Base-by-base conservation (phyloP, 83 land plant species). In the Thuja plicata region DNA sequence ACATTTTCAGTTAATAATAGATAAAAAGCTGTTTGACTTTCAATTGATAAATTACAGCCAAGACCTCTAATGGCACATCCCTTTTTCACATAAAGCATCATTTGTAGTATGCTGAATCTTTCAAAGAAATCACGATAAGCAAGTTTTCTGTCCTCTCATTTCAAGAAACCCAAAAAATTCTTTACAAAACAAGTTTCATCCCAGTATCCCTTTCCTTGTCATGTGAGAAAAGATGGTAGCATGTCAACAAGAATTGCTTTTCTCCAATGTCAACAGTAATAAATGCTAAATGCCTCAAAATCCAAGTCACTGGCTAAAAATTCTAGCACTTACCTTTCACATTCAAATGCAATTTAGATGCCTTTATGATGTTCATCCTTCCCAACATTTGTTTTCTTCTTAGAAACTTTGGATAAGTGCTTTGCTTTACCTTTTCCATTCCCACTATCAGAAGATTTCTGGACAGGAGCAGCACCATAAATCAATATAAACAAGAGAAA, bases 331-430 rank as follows among this genome's bases (percentile, higher is more conserved):
- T 48, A 30, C 17, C 52, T 30, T 32, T 84, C 37, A 7, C 8
- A 12, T 46, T 35, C 86, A 84, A 48, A 48, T 46, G 37, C 24
- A 43, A 48, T 32, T 30, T 84, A 30, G 30, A 84, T 50, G 86
- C 37, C 54, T 48, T 84, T 84, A 32, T 30, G 32, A 48, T 84
- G 86, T 60, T 84, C 86, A 84, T 48, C 24, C 54, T 84, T 84
- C 50, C 34, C 86, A 45, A n/a, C 17, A 45, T 82, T 82, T 24
- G 3, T 82, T 82, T 45, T 82, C 86, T 48, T 84, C 34, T 30
- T 50, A 84, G 52, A 84, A 84, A 43, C 86, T 50, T 84, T 30
- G n/a, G 86, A 84, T 30, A 8, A 84, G 57, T 46, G 35, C 86
- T 84, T 48, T 55, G 15, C 54, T 50, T 84, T 13, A 48, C 37